Evolutionary conservation across 2,329 filamentous ascomycete species (phyloP), one percentile per base, ranked within the genome.

Genomic region (Rhinocladiella mackenziei): DNA sequence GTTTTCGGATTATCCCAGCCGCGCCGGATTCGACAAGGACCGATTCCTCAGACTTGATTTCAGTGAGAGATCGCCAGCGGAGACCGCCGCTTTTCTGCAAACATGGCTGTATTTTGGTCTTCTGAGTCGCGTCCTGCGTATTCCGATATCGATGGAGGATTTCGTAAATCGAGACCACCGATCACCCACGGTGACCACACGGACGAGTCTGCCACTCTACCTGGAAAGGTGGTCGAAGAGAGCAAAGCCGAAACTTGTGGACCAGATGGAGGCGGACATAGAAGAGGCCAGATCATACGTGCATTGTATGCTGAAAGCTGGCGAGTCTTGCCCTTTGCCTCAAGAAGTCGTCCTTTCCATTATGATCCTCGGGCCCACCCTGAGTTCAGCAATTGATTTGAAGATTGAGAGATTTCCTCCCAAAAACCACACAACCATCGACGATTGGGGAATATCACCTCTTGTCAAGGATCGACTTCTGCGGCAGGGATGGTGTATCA

Each of bases 101-200:
- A 54, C 54, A 17, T 58, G 54, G 56, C 53, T 58, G 5, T 58
- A 54, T 43, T 58, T 58, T 41, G 56, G 56, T 2, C 43, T 59
- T 20, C 20, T 50, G 20, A 34, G 13, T 11, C 31, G 35, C n/a
- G 22, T 43, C 10, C 11, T 47, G 44, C 23, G 32, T 13, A 8
- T 34, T 5, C 20, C 22, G 10, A n/a, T 45, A 11, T 7, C 14
- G n/a, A 33, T 9, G 11, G 31, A 26, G n/a, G 44, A 38, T 13
- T 43, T 43, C 20, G 19, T 43, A 2, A 19, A 34, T 3, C 39
- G 26, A 6, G 20, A 5, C 10, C 8, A 14, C 9, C 4, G n/a
- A 31, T 9, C 37, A 30, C 5, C 23, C 10, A 18, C 9, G 14
- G 11, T 31, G 9, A 31, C 15, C n/a, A 28, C 37, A 14, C 3